Evolutionary conservation across 2,329 filamentous ascomycete species (phyloP).

Genomic region (Penicillium sp.): DNA sequence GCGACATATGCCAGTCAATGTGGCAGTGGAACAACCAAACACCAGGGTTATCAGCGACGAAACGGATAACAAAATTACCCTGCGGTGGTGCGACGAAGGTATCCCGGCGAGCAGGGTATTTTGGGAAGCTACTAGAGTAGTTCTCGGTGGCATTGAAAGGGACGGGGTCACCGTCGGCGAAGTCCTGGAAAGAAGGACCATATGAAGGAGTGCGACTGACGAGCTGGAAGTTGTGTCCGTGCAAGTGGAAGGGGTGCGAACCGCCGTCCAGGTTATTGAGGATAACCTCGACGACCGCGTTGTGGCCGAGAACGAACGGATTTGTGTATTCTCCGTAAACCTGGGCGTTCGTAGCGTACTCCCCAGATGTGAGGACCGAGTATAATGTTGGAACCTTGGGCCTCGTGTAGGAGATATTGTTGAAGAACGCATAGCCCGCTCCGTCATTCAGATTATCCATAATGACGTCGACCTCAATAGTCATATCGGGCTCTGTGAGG

Average conservation of each 20-base stretch:
- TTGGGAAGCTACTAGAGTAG: conserved; percentile 43
- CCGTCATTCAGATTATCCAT: conserved; percentile 71
- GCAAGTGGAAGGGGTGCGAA: conserved; percentile 51
- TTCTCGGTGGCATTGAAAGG: conserved; percentile 19
- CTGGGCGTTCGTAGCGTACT: conserved; percentile 51
- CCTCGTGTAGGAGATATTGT: conserved; percentile 26
- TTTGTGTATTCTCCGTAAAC: conserved; percentile 67
- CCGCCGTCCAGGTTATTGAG: conserved; percentile 44
- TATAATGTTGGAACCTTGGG: conserved; percentile 29
- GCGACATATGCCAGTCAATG: conserved; percentile 71
- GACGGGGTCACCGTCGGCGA: conserved; percentile 37
- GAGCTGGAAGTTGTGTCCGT: conserved; percentile 65
- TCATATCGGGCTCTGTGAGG: conserved; percentile 57
- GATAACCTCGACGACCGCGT: conserved; percentile 44
- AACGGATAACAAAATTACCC: conserved; percentile 63
- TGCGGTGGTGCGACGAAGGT: conserved; percentile 63
- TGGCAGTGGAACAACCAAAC: conserved; percentile 77
- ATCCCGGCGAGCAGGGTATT: conserved; percentile 64
- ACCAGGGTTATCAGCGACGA: conserved; percentile 46
- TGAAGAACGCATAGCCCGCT: conserved; percentile 48
- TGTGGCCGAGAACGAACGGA: conserved; percentile 40
- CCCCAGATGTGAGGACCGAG: conserved; percentile 37
- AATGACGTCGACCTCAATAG: conserved; percentile 57
- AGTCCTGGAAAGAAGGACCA: conserved; percentile 56
- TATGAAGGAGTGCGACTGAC: conserved; percentile 57